phyloP scores from a whole-genome alignment of 192 early-diverging fungal genomes.

The Neocallimastix lanati region DNA sequence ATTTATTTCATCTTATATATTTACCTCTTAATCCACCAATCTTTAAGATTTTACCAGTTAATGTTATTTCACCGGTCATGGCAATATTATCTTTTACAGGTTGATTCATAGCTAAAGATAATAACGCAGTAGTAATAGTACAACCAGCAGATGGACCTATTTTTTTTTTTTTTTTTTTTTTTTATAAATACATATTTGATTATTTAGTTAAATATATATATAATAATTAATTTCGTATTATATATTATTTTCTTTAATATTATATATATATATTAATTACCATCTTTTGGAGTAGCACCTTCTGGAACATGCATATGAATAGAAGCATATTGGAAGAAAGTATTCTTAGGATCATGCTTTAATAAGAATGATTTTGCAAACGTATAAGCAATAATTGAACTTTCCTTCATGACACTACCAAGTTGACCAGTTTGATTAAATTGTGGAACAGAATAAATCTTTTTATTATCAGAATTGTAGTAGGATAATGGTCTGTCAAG shows the following conservation, averaged over 20 bases:
- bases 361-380: constrained; percentile 74
- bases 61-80: constrained; percentile 96
- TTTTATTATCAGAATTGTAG: constrained; percentile 46
- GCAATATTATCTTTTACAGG: constrained; percentile 63
- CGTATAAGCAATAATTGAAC: constrained; percentile 85
- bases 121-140: constrained; percentile 86
- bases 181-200: constrained; percentile 5
- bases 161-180: constrained; percentile 2
- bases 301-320: constrained; percentile 95
- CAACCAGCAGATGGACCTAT: constrained; percentile 80
- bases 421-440: constrained; percentile 79
- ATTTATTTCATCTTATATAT: no score
- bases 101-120: constrained; percentile 74
- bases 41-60: constrained; percentile 92
- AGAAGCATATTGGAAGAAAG: constrained; percentile 75
- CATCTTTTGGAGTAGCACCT: constrained; percentile 95
- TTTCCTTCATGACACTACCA: constrained; percentile 99
- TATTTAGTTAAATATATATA: no score
- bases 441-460: constrained; percentile 29
- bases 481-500: constrained; percentile 1
- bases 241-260: no score
- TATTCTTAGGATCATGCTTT: constrained; percentile 56
- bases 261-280: constrained; percentile 54
- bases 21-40: constrained; percentile 52
- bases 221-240: no score